Evolutionary conservation across 371 early-diverging fungal genomes (phyloP), one percentile per base, ranked within the genome.

Genomic region (Batrachochytrium dendrobatidis): DNA sequence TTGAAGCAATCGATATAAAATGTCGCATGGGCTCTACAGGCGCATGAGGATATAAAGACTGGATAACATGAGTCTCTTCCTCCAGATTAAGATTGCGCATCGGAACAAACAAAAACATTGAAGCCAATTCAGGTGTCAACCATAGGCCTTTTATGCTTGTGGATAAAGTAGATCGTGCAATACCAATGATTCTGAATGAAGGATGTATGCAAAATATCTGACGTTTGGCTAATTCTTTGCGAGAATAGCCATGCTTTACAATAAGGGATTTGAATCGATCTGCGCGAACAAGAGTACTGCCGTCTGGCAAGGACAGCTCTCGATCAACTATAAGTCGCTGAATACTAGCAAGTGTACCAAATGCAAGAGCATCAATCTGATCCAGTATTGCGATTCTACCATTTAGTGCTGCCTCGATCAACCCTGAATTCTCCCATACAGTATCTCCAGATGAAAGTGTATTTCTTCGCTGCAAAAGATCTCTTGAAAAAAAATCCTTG

Each of bases 401-500:
- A 17, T 77, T 76, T 25, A 88, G 67, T 25, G 89, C 88, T 17
- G 89, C 91, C 58, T 83, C 81, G 6, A 90, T 85, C 10, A 88
- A 69, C 1, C 82, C 75, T 0, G 87, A 85, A 64, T 84, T 83
- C 44, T 68, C 65, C 79, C 79, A 78, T 18, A 69, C 51, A 1
- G 91, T 91, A 33, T 89, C 87, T 51, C 91, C 91, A 4, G 76
- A 64, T 31, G 76, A 71, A 0, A 84, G 83, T 1, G 90, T 91
- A 35, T 81, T 75, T 39, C 91, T 79, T 43, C 88, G 80, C 56
- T 91, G 90, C n/a, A 91, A 71, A 5, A 91, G 72, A 64, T 91
- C 91, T 12, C 90, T 77, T 3, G 88, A 83, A n/a, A 87, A 86
- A 88, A 91, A 88, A 56, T 91, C 91, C 55, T 83, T 80, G 70